Conservation (phyloP, 2,329 filamentous ascomycete species). For the Fusarium nurragi region DNA sequence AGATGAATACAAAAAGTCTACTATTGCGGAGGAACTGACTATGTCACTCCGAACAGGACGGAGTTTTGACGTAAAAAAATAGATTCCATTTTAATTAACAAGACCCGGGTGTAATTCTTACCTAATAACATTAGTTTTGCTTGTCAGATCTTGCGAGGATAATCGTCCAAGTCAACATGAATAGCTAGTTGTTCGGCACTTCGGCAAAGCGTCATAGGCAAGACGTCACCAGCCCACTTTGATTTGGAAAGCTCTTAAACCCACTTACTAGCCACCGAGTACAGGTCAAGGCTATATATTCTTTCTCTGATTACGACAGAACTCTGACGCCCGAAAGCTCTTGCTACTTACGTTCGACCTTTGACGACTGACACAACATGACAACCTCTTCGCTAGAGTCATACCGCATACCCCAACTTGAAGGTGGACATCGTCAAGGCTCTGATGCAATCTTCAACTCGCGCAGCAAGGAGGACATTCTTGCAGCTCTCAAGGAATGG, state of each 20-base stretch:
- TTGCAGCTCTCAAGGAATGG: not conserved
- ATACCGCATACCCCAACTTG: conserved; percentile 12
- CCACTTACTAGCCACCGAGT: not conserved
- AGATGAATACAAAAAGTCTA: too few species aligned
- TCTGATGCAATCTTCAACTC: conserved; percentile 22
- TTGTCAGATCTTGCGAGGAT: not conserved
- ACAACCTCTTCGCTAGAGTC: not conserved
- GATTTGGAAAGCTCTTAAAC: not conserved
- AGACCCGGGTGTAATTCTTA: too few species aligned
- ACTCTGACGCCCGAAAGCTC: rapidly evolving
- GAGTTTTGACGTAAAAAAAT: too few species aligned
- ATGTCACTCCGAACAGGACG: too few species aligned
- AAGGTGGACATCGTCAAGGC: conserved; percentile 6
- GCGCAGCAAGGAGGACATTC: conserved; percentile 4
- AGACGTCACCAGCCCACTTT: conserved; percentile 24
- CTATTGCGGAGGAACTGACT: too few species aligned
- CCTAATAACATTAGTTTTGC: too few species aligned
- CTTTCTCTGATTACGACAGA: not conserved
- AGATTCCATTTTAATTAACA: too few species aligned
- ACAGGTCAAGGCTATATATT: not conserved
- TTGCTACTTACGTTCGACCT: rapidly evolving
- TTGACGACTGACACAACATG: not conserved
- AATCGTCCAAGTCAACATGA: not conserved
- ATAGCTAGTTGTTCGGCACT: not conserved
- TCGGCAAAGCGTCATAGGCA: conserved; percentile 6